phyloP scores from a whole-genome alignment of 805 yeast genomes.

The Saturnispora ahearnii region DNA sequence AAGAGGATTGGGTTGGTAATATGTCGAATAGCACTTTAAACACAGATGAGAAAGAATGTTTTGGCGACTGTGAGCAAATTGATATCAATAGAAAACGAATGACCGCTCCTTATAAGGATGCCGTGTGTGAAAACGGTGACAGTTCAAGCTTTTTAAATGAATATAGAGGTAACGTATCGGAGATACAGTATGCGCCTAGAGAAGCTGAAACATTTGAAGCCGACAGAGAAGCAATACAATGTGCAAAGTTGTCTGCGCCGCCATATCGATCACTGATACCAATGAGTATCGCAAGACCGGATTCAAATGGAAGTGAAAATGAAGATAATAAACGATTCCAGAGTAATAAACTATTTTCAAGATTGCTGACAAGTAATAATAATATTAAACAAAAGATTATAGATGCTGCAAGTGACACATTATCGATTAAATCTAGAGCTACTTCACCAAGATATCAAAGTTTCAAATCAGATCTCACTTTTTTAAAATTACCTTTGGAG shows the following conservation, averaged over 20 bases:
- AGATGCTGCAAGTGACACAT: constrained; percentile 36
- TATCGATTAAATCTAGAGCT: constrained; percentile 28
- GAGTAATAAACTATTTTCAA: constrained; percentile 21
- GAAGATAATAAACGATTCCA: constrained; percentile 5
- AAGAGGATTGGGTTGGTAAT: too few species aligned
- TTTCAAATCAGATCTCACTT: constrained; percentile 5
- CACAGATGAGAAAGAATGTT: too few species aligned
- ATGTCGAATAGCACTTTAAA: too few species aligned
- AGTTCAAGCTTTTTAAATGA: too few species aligned
- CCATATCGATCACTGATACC: constrained; percentile 45
- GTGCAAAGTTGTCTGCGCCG: constrained; percentile 20
- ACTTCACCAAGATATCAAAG: constrained; percentile 6
- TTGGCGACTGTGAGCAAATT: too few species aligned
- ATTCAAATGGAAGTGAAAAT: constrained; percentile 9
- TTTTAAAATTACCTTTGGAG: constrained; percentile 34
- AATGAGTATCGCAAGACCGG: constrained; percentile 22
- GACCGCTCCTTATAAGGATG: too few species aligned
- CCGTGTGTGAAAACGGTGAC: too few species aligned
- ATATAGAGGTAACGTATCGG: too few species aligned
- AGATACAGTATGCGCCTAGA: too few species aligned
- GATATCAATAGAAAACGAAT: too few species aligned
- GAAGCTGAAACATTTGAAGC: too few species aligned
- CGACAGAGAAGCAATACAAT: too few species aligned
- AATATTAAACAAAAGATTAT: constrained; percentile 22
- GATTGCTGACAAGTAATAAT: constrained; percentile 31